phyloP scores from a whole-genome alignment of 306 rosid genomes.

The Styphnolobium japonicum region DNA sequence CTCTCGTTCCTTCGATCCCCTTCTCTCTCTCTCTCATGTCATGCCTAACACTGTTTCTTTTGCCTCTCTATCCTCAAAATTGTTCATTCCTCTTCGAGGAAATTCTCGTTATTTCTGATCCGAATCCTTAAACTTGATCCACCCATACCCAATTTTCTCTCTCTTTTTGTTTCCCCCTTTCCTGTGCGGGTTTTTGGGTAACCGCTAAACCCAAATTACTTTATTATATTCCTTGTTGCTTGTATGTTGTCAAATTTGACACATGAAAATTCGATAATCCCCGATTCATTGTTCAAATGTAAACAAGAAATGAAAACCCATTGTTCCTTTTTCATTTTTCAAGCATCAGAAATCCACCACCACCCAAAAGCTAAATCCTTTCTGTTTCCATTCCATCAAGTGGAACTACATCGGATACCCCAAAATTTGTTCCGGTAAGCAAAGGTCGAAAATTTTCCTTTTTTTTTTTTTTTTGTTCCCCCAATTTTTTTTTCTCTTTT shows the following conservation, averaged over 20 bases:
- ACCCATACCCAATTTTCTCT: not conserved
- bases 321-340: not conserved
- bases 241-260: not conserved
- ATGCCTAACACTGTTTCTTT: not conserved
- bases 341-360: not conserved
- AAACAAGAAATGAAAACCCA: not conserved
- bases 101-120: not conserved
- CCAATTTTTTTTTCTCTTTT: not conserved
- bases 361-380: slow-evolving; percentile 9
- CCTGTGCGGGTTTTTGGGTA: not conserved
- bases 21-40: not conserved
- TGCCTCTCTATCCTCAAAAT: not conserved
- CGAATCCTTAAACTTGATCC: not conserved
- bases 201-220: not conserved
- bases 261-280: not conserved
- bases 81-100: not conserved
- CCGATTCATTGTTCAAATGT: not conserved
- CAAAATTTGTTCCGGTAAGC: slow-evolving; percentile 46
- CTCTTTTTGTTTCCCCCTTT: not conserved
- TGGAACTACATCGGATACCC: slow-evolving; percentile 32
- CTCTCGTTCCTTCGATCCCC: slow-evolving; percentile 5
- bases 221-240: not conserved
- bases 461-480: slow-evolving; percentile 12
- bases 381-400: slow-evolving; percentile 19
- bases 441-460: slow-evolving; percentile 18